These are phyloP conservation scores for Saccharomyces hybrid DNA, from an alignment of 1,139 yeast species.

Conservation along the genomic window DNA sequence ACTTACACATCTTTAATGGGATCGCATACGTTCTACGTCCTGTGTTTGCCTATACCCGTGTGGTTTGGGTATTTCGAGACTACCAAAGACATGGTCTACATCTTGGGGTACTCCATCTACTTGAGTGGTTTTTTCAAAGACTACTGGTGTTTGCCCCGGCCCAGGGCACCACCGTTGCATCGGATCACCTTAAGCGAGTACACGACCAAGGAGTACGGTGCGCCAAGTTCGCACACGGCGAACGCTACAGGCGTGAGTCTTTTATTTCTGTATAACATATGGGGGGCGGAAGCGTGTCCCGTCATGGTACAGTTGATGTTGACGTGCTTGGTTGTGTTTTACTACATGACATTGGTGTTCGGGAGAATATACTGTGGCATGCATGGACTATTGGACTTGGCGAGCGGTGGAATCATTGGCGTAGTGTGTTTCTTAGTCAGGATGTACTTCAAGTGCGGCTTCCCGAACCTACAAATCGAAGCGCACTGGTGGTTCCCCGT, in stretches of 20 bases:
- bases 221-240: slow-evolving; percentile 88
- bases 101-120: slow-evolving; percentile 79
- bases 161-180: slow-evolving; percentile 84
- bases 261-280: slow-evolving; percentile 17
- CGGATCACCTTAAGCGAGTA: slow-evolving; percentile 83
- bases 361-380: slow-evolving; percentile 93
- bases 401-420: slow-evolving; percentile 63
- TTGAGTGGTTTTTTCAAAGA: slow-evolving; percentile 75
- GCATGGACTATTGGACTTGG: slow-evolving; percentile 85
- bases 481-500: slow-evolving; percentile 35
- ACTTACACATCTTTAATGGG: slow-evolving; percentile 88
- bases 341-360: slow-evolving; percentile 58
- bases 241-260: slow-evolving; percentile 75
- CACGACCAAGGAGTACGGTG: slow-evolving; percentile 89
- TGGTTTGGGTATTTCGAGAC: slow-evolving; percentile 68
- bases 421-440: slow-evolving; percentile 40
- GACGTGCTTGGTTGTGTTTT: slow-evolving; percentile 33
- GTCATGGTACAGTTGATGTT: slow-evolving; percentile 6
- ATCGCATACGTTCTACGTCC: slow-evolving; percentile 85
- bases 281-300: slow-evolving; percentile 9
- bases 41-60: slow-evolving; percentile 74
- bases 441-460: slow-evolving; percentile 14
- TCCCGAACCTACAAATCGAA: slow-evolving; percentile 15
- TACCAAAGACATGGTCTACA: slow-evolving; percentile 64
- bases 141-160: slow-evolving; percentile 82